These are phyloP conservation scores for Drosera capensis DNA, from an alignment of 148 eudicot genomes.

Conservation along the genomic window DNA sequence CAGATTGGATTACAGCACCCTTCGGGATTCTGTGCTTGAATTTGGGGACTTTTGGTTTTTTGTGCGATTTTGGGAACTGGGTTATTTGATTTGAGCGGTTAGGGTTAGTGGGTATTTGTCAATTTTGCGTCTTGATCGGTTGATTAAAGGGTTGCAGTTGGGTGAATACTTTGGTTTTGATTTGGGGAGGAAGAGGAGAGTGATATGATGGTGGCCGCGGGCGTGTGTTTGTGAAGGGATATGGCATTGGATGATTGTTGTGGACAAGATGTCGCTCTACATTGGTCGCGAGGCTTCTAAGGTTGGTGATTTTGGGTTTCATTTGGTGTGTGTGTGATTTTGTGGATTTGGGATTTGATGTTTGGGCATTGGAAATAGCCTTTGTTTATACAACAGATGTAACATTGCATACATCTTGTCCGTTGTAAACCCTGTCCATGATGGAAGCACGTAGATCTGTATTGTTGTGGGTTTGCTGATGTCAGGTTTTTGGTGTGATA, in stretches of 20 bases:
- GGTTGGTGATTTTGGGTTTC: slow-evolving; percentile 23
- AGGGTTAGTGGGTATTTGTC: too few relatives aligned
- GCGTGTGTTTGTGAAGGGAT: slow-evolving; percentile 31
- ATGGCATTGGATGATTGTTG: slow-evolving; percentile 30
- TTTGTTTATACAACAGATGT: too few relatives aligned
- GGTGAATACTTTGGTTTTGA: neutral
- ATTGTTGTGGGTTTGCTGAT: neutral
- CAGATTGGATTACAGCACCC: too few relatives aligned
- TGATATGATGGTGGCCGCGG: slow-evolving; percentile 22
- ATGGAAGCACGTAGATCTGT: neutral
- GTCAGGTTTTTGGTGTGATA: slow-evolving; percentile 17
- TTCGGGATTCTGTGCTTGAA: too few relatives aligned
- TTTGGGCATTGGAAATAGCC: too few relatives aligned
- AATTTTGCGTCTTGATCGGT: too few relatives aligned
- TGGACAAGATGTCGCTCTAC: slow-evolving; percentile 70
- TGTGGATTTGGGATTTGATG: slow-evolving; percentile 1
- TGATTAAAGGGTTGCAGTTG: too few relatives aligned
- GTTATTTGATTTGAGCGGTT: too few relatives aligned
- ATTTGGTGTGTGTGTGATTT: neutral
- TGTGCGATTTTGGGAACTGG: too few relatives aligned
- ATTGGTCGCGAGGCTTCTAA: slow-evolving; percentile 98
- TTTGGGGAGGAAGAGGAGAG: slow-evolving; percentile 3
- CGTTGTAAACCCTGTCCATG: too few relatives aligned
- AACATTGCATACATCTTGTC: too few relatives aligned
- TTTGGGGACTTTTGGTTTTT: too few relatives aligned